Conservation (phyloP, 1,284 basidiomycete genomes). For the Tilletia caries region DNA sequence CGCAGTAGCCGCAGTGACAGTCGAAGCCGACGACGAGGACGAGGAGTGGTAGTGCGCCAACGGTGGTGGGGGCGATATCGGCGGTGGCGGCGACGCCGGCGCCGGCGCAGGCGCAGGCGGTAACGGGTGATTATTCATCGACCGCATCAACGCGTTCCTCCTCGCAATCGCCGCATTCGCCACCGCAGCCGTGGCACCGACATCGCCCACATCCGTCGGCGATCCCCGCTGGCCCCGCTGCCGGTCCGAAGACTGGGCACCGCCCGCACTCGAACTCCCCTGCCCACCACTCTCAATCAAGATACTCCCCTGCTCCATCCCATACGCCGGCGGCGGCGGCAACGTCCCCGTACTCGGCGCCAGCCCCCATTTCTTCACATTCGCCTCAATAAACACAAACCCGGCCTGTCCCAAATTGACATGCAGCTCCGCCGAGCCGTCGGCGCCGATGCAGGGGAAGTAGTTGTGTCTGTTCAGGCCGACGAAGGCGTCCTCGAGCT, state of each 20-base stretch:
- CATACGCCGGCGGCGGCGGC: constrained; percentile 52
- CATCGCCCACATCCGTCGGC: constrained; percentile 3
- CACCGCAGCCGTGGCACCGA: not conserved
- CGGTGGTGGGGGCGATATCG: not conserved
- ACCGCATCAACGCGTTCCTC: constrained; percentile 4
- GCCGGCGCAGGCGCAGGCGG: too few relatives aligned
- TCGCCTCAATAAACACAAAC: constrained; percentile 54
- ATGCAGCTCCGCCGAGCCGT: constrained; percentile 50
- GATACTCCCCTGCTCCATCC: constrained; percentile 52
- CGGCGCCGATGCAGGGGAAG: constrained; percentile 51
- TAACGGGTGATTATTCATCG: constrained; percentile 11
- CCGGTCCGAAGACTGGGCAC: too few relatives aligned
- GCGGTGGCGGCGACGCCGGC: too few relatives aligned
- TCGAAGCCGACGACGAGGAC: not conserved
- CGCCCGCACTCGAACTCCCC: constrained; percentile 5
- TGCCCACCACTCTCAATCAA: constrained; percentile 40
- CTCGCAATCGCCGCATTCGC: constrained; percentile 3
- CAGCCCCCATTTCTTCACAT: constrained; percentile 53
- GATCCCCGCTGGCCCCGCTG: too few relatives aligned
- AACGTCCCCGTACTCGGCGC: constrained; percentile 53
- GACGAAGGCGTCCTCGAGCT: constrained; percentile 50
- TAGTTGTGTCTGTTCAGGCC: constrained; percentile 49
- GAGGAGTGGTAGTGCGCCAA: too few relatives aligned
- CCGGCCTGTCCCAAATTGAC: constrained; percentile 53
- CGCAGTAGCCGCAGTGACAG: constrained; percentile 11